These are phyloP conservation scores for Lodderomyces parapsilosis DNA, from an alignment of 1,139 yeast species.

Conservation along the genomic window DNA sequence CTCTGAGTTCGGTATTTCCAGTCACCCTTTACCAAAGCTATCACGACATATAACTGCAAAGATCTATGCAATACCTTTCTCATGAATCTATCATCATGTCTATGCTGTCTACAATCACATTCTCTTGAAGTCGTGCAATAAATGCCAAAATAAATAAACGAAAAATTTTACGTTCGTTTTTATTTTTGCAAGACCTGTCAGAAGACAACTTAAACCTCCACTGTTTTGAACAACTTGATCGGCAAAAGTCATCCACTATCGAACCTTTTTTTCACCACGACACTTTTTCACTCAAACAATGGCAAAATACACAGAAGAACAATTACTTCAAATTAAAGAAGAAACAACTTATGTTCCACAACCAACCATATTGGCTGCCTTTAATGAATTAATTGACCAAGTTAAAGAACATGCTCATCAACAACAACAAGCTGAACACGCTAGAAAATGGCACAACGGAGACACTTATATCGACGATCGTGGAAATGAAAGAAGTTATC, in stretches of 20 bases:
- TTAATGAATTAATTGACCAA: constrained; percentile 63
- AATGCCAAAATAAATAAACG: not conserved
- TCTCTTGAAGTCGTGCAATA: not conserved
- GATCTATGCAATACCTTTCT: too few species aligned
- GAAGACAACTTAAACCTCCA: not conserved
- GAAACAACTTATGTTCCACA: constrained; percentile 55
- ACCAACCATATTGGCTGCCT: constrained; percentile 62
- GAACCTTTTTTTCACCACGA: not conserved
- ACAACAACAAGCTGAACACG: constrained; percentile 19
- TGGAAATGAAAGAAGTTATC: constrained; percentile 50
- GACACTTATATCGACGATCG: constrained; percentile 50
- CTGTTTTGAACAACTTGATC: not conserved
- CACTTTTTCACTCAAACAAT: constrained; percentile 20
- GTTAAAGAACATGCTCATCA: constrained; percentile 46
- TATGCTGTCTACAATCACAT: not conserved
- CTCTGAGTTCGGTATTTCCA: too few species aligned
- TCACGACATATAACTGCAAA: too few species aligned
- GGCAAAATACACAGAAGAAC: constrained; percentile 71
- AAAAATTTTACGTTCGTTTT: constrained; percentile 1
- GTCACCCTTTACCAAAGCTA: too few species aligned
- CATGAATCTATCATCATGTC: too few species aligned
- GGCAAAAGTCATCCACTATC: not conserved
- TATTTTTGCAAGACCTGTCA: constrained; percentile 1
- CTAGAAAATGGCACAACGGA: constrained; percentile 39
- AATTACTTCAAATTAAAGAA: constrained; percentile 56